Evolutionary conservation across 805 yeast species (phyloP).

Genomic region (Metschnikowia amazonensis): DNA sequence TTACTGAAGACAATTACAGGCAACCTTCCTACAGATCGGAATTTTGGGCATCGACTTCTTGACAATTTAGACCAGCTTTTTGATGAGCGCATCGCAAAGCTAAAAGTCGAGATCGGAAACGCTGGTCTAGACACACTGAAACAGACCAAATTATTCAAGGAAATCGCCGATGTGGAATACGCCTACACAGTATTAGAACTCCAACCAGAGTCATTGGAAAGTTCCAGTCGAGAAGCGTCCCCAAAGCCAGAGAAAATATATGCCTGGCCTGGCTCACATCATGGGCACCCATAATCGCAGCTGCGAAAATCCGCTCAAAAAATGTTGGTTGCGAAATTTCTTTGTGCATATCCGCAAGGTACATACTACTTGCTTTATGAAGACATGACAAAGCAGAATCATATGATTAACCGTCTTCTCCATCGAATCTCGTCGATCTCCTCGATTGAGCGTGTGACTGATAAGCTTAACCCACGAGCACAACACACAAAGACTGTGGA

Average conservation of each 20-base stretch:
- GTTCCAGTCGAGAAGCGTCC: constrained; percentile 24
- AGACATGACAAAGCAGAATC: background rate
- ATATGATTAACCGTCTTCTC: background rate
- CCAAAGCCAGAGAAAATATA: constrained; percentile 38
- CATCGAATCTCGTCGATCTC: constrained; percentile 1
- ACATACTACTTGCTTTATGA: background rate
- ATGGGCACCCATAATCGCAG: constrained; percentile 50
- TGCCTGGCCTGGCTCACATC: constrained; percentile 69
- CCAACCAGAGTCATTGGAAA: constrained; percentile 18
- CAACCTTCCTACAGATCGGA: constrained; percentile 51
- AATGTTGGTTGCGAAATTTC: constrained; percentile 2
- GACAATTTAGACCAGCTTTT: constrained; percentile 30
- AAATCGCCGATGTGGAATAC: constrained; percentile 13
- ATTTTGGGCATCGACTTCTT: constrained; percentile 45
- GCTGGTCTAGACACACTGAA: constrained; percentile 15
- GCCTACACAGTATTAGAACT: constrained; percentile 10
- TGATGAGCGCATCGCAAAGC: constrained; percentile 23
- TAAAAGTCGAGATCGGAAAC: constrained; percentile 19
- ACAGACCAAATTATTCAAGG: constrained; percentile 17
- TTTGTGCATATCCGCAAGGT: background rate
- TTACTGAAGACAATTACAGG: constrained; percentile 40
- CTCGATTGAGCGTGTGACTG: constrained; percentile 4
- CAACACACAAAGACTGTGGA: constrained; percentile 26
- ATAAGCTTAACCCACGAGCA: background rate
- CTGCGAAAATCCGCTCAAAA: background rate